These are phyloP conservation scores for Whalleya microplaca DNA, from an alignment of 2,329 filamentous ascomycete genomes.

Conservation along the genomic window DNA sequence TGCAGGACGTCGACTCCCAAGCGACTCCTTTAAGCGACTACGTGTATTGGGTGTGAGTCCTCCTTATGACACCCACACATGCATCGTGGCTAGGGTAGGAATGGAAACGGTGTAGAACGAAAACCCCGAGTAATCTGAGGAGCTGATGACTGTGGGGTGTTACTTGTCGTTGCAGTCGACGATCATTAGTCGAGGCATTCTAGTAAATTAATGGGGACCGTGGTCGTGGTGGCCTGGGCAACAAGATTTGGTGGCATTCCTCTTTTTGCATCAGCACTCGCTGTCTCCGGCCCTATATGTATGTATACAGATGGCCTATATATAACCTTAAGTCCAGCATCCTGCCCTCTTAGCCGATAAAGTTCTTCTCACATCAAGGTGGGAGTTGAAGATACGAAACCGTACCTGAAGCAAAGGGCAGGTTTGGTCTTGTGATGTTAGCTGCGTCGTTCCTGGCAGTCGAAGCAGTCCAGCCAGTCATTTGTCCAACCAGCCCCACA, in stretches of 20 bases:
- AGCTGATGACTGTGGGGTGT: no score
- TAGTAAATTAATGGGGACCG: conserved; percentile 7
- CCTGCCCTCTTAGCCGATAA: background rate
- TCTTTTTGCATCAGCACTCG: conserved; percentile 1
- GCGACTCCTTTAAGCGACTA: background rate
- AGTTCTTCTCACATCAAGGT: background rate
- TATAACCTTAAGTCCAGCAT: no score
- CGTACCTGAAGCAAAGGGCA: background rate
- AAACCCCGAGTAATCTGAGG: background rate
- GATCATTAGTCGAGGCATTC: conserved; percentile 2
- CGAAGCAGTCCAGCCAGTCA: no score
- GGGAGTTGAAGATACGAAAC: background rate
- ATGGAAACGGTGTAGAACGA: background rate
- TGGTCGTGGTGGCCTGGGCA: conserved; percentile 27
- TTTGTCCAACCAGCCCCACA: background rate
- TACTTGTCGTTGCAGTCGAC: background rate
- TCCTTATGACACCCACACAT: background rate
- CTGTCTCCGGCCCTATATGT: background rate
- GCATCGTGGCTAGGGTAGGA: background rate
- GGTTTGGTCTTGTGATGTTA: background rate
- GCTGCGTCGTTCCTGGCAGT: background rate
- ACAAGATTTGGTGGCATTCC: conserved; percentile 34
- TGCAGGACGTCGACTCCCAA: background rate
- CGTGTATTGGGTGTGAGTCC: background rate
- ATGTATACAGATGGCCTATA: background rate